Conservation (phyloP, 192 early-diverging fungal species). For the Mortierella antarctica region DNA sequence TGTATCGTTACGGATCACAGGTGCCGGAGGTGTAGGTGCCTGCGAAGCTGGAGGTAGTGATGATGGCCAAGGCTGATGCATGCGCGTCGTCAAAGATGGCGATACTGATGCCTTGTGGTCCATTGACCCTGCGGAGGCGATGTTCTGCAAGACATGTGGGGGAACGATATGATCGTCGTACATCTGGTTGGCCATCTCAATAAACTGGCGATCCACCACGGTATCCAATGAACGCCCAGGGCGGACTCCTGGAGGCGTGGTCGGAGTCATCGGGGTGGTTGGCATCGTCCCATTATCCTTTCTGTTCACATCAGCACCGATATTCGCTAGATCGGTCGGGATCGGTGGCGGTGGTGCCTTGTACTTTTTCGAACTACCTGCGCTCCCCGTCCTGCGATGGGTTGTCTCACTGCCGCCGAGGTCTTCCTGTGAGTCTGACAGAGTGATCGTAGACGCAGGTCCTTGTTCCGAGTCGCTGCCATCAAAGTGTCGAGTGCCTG, state of each 20-base stretch:
- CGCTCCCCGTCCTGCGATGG: neutral
- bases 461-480: slow-evolving; percentile 15
- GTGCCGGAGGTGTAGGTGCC: neutral
- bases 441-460: neutral
- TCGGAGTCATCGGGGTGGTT: slow-evolving; percentile 29
- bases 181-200: slow-evolving; percentile 44
- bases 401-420: neutral
- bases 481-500: slow-evolving; percentile 23
- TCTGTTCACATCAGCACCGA: neutral
- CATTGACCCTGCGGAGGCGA: neutral
- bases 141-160: slow-evolving; percentile 2
- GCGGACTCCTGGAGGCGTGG: slow-evolving; percentile 43
- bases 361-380: slow-evolving; percentile 28
- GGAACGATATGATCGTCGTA: slow-evolving; percentile 38
- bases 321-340: slow-evolving; percentile 17
- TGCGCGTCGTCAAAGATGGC: neutral
- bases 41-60: neutral
- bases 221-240: slow-evolving; percentile 44
- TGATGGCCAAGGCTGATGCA: neutral
- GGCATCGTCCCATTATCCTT: neutral
- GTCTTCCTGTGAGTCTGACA: slow-evolving; percentile 3
- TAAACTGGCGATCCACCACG: slow-evolving; percentile 26
- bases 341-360: slow-evolving; percentile 48
- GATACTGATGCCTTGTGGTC: neutral
- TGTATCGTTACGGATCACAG: slow-evolving; percentile 1